phyloP scores from a whole-genome alignment of 768 basidiomycete species.

The Podaxis mareebaensis region DNA sequence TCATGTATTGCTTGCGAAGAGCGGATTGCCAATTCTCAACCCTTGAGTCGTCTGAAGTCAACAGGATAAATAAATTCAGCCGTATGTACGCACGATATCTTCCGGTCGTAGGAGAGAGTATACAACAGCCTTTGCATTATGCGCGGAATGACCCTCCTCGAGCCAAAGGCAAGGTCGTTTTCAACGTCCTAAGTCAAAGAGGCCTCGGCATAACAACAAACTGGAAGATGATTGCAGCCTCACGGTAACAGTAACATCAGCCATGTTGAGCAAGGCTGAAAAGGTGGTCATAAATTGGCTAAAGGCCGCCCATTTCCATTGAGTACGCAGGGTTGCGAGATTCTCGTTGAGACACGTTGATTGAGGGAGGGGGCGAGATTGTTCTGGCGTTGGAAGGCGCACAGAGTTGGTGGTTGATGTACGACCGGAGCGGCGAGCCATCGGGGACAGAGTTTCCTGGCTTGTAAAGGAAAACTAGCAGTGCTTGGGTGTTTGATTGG shows the following conservation, averaged over 20 bases:
- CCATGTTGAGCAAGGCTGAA: constrained; percentile 66
- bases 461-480: constrained; percentile 10
- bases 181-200: constrained; percentile 65
- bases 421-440: constrained; percentile 54
- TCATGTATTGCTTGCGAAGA: constrained; percentile 75
- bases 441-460: constrained; percentile 25
- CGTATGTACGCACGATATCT: constrained; percentile 60
- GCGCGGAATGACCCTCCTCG: constrained; percentile 62
- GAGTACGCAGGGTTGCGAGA: constrained; percentile 60
- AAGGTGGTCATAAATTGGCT: constrained; percentile 91
- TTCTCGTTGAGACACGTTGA: constrained; percentile 34
- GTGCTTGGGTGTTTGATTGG: not conserved
- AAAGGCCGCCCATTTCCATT: constrained; percentile 94
- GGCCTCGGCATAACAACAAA: constrained; percentile 17
- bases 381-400: constrained; percentile 29
- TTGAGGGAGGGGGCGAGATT: not conserved
- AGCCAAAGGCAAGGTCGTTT: constrained; percentile 66
- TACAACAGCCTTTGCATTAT: constrained; percentile 75
- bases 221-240: constrained; percentile 23
- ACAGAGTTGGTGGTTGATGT: constrained; percentile 10
- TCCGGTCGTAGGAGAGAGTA: constrained; percentile 77
- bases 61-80: constrained; percentile 12
- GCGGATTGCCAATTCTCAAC: constrained; percentile 77
- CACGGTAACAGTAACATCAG: constrained; percentile 70
- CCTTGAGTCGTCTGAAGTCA: constrained; percentile 36